Evolutionary conservation across 768 basidiomycete species (phyloP).

Genomic region (Trametes punicea): DNA sequence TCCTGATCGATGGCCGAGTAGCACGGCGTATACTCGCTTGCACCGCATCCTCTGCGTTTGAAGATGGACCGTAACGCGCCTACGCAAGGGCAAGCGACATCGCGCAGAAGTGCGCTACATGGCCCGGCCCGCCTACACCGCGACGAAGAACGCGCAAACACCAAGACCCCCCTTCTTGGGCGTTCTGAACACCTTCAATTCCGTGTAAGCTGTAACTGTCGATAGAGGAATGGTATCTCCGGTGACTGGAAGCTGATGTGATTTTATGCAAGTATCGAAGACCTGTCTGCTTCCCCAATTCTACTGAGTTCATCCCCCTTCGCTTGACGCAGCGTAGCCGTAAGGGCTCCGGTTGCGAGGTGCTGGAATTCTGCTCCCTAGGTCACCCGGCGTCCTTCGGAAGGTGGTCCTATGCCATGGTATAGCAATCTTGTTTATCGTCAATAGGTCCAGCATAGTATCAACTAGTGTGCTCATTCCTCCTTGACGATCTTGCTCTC

Average conservation of each 20-base stretch:
- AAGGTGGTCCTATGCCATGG: no score
- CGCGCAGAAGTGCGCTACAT: slow-evolving; percentile 69
- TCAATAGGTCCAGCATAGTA: background rate
- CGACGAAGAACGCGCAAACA: slow-evolving; percentile 42
- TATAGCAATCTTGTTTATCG: no score
- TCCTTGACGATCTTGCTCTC: slow-evolving; percentile 69
- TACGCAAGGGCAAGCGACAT: slow-evolving; percentile 45
- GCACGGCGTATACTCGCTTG: background rate
- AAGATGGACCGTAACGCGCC: slow-evolving; percentile 21
- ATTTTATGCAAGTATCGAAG: no score
- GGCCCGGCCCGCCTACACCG: slow-evolving; percentile 60
- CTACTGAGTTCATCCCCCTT: no score
- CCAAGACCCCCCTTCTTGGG: slow-evolving; percentile 71
- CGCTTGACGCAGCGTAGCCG: no score
- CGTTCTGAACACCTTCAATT: slow-evolving; percentile 41
- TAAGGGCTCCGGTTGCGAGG: no score
- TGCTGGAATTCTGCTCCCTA: no score
- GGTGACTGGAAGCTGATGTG: no score
- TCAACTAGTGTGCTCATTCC: background rate
- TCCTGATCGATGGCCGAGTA: background rate
- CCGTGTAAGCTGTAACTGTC: no score
- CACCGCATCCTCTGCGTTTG: background rate
- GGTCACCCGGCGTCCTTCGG: no score
- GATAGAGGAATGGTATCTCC: no score
- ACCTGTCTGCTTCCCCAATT: no score